phyloP scores from a whole-genome alignment of 2,329 filamentous ascomycete species.

The Penicillium verrucosum region DNA sequence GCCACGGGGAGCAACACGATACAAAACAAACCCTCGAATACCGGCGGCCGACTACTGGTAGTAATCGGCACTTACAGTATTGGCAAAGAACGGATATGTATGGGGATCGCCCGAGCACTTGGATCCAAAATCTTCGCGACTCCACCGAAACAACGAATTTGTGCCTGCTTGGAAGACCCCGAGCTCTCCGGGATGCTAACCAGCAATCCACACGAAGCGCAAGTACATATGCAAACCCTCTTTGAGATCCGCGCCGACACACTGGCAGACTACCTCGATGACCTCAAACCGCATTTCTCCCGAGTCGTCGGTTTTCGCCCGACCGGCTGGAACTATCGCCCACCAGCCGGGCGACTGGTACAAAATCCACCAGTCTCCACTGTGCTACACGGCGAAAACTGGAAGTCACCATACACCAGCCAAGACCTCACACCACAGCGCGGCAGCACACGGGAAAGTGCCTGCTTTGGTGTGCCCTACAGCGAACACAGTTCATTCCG shows the following conservation, averaged over 20 bases:
- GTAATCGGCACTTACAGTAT: conserved; percentile 97
- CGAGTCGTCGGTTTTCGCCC: conserved; percentile 88
- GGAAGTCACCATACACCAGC: conserved; percentile 71
- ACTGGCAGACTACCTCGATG: conserved; percentile 78
- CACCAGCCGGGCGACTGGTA: conserved; percentile 60
- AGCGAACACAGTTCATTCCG: conserved; percentile 94
- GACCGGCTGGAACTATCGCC: conserved; percentile 89
- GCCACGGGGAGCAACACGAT: conserved; percentile 34
- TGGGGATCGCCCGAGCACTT: conserved; percentile 84
- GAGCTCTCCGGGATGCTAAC: conserved; percentile 78
- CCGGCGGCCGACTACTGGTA: conserved; percentile 71
- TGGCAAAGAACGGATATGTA: conserved; percentile 92
- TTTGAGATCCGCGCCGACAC: conserved; percentile 93
- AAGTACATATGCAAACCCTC: conserved; percentile 96
- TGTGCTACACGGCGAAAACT: conserved; percentile 65
- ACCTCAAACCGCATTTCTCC: conserved; percentile 76
- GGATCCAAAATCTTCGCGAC: conserved; percentile 86
- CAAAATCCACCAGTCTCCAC: conserved; percentile 62
- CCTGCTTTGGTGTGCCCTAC: conserved; percentile 92
- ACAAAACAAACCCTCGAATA: conserved; percentile 29
- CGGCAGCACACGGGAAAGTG: conserved; percentile 75
- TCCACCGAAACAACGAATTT: conserved; percentile 77
- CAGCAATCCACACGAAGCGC: conserved; percentile 73
- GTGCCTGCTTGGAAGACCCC: conserved; percentile 77
- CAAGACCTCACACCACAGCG: conserved; percentile 75